Base-by-base conservation (phyloP, 805 yeast species). In the Candida arabinofermentans region DNA sequence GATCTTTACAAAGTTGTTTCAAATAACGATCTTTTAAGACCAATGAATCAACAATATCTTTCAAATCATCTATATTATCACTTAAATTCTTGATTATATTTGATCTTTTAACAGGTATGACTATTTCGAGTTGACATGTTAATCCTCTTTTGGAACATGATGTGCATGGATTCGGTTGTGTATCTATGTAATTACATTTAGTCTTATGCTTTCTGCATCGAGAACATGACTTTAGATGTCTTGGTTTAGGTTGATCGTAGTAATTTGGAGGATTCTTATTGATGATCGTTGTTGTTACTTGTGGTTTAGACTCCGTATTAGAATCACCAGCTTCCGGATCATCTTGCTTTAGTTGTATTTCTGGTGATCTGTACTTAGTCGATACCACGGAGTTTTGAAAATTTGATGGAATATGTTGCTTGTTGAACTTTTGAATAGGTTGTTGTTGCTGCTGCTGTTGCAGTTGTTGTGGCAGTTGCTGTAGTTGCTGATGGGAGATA, bases 151-250 rank as follows among this genome's bases (percentile, higher is more conserved):
- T 76, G 5, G 64, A 48, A 55, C 88, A 82, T 24, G 75, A 69
- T 3, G 80, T 58, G 52, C 88, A 82, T 0, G 84, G 74, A 19
- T 60, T 54, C 3, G 87, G 86, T 27, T 67, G 59, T 13, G 77
- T 72, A 19, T 55, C 54, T 12, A 61, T 48, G 10, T 81, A 81
- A 54, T 81, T 82, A 59, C 88, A 82, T 52, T 73, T 78, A 14
- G 81, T 79, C 57, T 82, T 82, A 50, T 79, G 83, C 52, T 75
- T 75, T 27, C 87, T 68, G 58, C 88, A 82, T 24, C 83, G 65
- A 4, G 74, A 68, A 55, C 88, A 82, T 9, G 85, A 74, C 50
- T 79, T 79, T 34, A 78, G 52, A 9, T 69, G 66, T 43, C 69
- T 65, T 34, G 72, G 72, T 41, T 59, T 65, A 3, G 64, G 59